Base-by-base conservation (phyloP, 495 filamentous ascomycete genomes). In the Xylaria flabelliformis region DNA sequence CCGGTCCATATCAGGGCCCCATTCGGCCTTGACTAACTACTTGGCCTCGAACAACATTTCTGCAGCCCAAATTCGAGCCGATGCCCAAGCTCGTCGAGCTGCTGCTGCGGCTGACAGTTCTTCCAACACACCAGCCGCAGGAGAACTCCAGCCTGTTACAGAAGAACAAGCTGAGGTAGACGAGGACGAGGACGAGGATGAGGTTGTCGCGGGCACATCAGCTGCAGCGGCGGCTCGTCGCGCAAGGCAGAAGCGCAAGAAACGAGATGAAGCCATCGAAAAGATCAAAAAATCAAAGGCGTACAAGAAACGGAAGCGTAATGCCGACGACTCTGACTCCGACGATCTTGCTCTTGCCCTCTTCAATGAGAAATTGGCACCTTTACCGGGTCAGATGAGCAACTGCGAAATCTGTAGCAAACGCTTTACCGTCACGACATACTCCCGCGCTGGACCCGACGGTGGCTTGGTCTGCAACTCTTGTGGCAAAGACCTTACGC, bases 371-470 rank as follows among this genome's bases (percentile, higher is more conserved):
- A 90, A 89, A 72, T 75, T 85, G 41, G 86, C 85, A n/a, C 91
- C 91, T 50, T 76, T 90, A 19, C 93, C 96, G 0, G 95, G 94
- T 2, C 96, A 99, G 80, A 88, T 94, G 72, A 93, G 91, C 36
- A 95, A 97, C 74, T 99, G 96, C 75, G 94, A 93, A 58, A 81
- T 88, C 8, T 99, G 96, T 78, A 85, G 88, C 29, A 95, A 93
- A 75, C 90, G 96, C 32, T 99, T 99, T 77, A 97, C 94, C 0
- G 96, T 99, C 36, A 98, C 96, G 0, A 83, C 94, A 0, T 99
- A 99, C 78, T 92, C 90, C 73, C 92, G 93, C 74, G 87, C 89
- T n/a, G 92, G 92, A 17, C 91, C 92, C 0, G 85, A 91, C 21
- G 94, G 94, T 1, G 95, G 94, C 21, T 82, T 99, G 24, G 85